These are phyloP conservation scores for Saccharomyces hybrid DNA, from an alignment of 1,139 yeast species.

Conservation along the genomic window DNA sequence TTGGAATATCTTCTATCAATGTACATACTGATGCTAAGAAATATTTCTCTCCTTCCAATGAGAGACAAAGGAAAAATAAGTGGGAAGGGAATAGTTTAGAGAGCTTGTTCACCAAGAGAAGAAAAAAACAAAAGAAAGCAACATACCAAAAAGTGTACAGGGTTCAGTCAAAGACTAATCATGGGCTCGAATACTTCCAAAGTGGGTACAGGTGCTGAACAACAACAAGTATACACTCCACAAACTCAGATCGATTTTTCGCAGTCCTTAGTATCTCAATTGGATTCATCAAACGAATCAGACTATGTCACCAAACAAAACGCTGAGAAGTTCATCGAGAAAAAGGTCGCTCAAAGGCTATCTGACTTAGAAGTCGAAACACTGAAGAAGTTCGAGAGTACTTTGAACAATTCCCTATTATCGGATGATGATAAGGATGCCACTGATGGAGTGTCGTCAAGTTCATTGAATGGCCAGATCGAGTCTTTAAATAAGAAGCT, in stretches of 20 bases:
- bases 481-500: conserved; percentile 39
- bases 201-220: conserved; percentile 4
- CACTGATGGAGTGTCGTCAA: conserved; percentile 24
- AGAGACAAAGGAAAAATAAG: background rate
- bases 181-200: conserved; percentile 16
- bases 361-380: conserved; percentile 56
- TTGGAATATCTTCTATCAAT: background rate
- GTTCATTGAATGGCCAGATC: conserved; percentile 38
- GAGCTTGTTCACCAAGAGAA: no score
- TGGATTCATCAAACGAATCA: conserved; percentile 68
- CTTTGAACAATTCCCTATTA: conserved; percentile 41
- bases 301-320: conserved; percentile 77
- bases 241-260: conserved; percentile 69
- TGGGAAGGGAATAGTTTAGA: background rate
- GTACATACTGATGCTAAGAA: background rate
- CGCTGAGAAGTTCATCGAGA: conserved; percentile 70
- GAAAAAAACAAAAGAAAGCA: background rate
- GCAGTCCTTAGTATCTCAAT: conserved; percentile 57
- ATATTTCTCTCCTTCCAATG: background rate
- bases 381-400: conserved; percentile 45
- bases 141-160: background rate
- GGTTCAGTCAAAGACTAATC: background rate
- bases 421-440: conserved; percentile 33
- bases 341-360: conserved; percentile 62
- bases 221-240: conserved; percentile 35